Base-by-base conservation (phyloP, 2,329 filamentous ascomycete species). In the Beauveria australis region DNA sequence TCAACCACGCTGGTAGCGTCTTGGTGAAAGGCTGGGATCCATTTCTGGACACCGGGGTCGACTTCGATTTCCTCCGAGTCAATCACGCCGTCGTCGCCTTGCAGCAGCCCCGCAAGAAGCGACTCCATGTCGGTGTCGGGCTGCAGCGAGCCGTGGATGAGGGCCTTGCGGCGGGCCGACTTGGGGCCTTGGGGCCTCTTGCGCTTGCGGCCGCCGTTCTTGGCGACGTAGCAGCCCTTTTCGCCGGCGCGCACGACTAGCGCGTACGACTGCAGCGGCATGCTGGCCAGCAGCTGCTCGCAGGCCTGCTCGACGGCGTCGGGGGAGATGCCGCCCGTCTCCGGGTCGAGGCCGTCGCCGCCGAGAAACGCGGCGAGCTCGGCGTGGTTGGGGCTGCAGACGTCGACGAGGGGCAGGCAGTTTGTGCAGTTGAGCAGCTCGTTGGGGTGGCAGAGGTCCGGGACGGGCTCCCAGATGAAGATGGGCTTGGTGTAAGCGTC, bases 401-500 rank as follows among this genome's bases (percentile, higher is more conserved):
- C 75, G 65, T 88, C 84, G 60, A 88, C 77, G 18, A 85, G 73
- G 0, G 82, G 82, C 14, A 87, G 75, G 12, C 81, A 81, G 65
- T 87, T 86, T 54, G 84, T 87, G 70, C 81, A 84, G 68, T 86
- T 85, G 12, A 87, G 76, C 30, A 87, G 75, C 70, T 88, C 81
- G 47, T 86, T 84, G 0, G 91, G 86, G 0, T 83, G 87, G 72
- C 92, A 97, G 1, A 91, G 81, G 73, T 97, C 91, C 1, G 94
- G 94, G 1, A 97, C 89, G 1, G 94, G 94, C 72, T 99, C 94
- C 93, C 93, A 99, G 57, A 97, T 84, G 71, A 97, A 91, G 7
- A 92, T 74, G 1, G 92, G 89, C 53, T 82, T 81, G 1, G 77
- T 68, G 65, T 78, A 79, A 12, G 68, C 63, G 51, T 73, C 70